Evolutionary conservation across 306 rosid genomes (phyloP).

Genomic region (Vachellia collinsii): DNA sequence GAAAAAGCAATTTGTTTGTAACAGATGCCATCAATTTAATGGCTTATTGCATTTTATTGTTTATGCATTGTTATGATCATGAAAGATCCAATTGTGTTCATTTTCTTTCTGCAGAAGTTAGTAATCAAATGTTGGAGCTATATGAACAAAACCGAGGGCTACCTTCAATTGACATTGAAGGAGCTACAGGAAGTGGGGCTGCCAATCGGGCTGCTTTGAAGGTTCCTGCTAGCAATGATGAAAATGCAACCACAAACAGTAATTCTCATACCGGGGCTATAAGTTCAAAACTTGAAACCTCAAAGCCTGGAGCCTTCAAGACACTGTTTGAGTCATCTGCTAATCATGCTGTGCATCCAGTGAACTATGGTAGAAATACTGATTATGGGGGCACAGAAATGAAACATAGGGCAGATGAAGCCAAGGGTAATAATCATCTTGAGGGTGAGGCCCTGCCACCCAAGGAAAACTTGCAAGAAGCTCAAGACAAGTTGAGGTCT

Average conservation of each 20-base stretch:
- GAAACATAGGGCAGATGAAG: constrained; percentile 62
- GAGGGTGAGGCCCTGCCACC: constrained; percentile 44
- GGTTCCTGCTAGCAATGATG: constrained; percentile 63
- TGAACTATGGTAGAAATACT: constrained; percentile 53
- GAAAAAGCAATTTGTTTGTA: constrained; percentile 13
- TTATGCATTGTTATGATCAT: constrained; percentile 12
- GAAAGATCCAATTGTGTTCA: constrained; percentile 35
- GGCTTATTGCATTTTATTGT: neutral
- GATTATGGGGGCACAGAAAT: constrained; percentile 65
- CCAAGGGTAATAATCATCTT: constrained; percentile 50
- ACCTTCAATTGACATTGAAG: constrained; percentile 74
- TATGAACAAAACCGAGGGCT: constrained; percentile 86
- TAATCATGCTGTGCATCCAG: constrained; percentile 48
- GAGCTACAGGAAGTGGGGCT: constrained; percentile 58
- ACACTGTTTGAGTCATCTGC: constrained; percentile 52
- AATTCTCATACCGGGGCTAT: constrained; percentile 61
- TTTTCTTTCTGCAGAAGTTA: constrained; percentile 79
- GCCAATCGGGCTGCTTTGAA: constrained; percentile 52
- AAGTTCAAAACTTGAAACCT: constrained; percentile 52
- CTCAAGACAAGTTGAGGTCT: constrained; percentile 49
- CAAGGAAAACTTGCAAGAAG: constrained; percentile 57
- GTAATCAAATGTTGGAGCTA: constrained; percentile 98
- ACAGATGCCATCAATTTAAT: constrained; percentile 12
- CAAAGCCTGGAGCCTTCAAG: constrained; percentile 65
- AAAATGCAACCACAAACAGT: constrained; percentile 52